Evolutionary conservation across 2,329 filamentous ascomycete species (phyloP), one percentile per base, ranked within the genome.

Genomic region (Colletotrichum abscissum): DNA sequence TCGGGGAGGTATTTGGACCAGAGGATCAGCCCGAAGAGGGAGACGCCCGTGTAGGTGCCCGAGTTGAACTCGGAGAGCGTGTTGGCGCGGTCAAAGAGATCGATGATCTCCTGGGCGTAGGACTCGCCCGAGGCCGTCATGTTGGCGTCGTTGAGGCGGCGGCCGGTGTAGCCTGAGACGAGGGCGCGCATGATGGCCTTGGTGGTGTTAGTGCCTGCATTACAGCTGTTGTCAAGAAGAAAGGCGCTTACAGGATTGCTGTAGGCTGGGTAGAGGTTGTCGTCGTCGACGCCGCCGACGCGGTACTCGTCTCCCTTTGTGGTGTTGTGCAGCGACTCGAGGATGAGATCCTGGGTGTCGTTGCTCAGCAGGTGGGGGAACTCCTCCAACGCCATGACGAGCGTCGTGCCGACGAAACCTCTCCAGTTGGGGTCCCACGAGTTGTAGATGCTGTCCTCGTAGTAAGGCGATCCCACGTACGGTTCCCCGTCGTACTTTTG

Each of bases 391-490:
- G 87, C 87, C 54, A 92, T 81, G 30, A 92, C 86, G 16, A 92
- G 84, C 0, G 88, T 86, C 0, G 89, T 91, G 14, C 89, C 89
- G 42, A 92, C 84, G 69, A 92, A 92, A 0, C 90, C 90, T 63
- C 90, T 84, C 90, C 90, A 92, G 74, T 92, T 92, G 1, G 90
- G 89, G 75, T 92, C 90, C 88, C 89, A 92, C 0, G 86, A 86
- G 68, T 86, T 84, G 77, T 91, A 90, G 42, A 89, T 88, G 4
- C 79, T 77, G n/a, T 84, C 79, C 1, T 84, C 83, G 74, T 92
- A 92, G 19, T 82, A 79, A 2, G 80, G 66, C 2, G 84, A 86
- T 22, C 89, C 89, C 5, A 92, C 86, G 2, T 85, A 85, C 0
- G 90, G 90, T 78, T 92, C 87, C 75, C 92, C 89, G 0, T 88